Base-by-base conservation (phyloP, 176 grass and related monocot species). In the Alloteropsis semialata region DNA sequence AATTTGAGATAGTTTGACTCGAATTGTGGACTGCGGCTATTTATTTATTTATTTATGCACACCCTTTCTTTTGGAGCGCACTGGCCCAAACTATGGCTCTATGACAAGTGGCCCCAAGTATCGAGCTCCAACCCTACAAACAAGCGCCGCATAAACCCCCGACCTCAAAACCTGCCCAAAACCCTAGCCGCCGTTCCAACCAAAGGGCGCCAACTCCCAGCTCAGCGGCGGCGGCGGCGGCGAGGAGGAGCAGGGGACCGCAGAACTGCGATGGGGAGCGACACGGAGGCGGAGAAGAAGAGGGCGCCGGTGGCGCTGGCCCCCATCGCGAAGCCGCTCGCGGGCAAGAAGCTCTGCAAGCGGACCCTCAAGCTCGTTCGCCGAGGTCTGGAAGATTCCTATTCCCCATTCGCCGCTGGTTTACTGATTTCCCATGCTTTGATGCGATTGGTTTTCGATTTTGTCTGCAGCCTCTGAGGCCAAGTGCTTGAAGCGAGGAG, bases 401-500 rank as follows among this genome's bases (percentile, higher is more conserved):
- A 0, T 19, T 18, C 11, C 28, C 19, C 3, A 8, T 61, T 78
- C 6, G 66, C 29, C 43, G 33, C 53, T 10, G 21, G 24, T n/a
- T n/a, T 5, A n/a, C 33, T n/a, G 43, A 19, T 51, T 38, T 33
- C 19, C 0, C 12, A 51, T 79, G 7, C 7, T 82, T 10, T 63
- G 19, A 18, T 29, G 13, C 30, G n/a, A 2, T 65, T 32, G 6
- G n/a, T n/a, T n/a, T 51, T 34, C 0, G 22, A 18, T 56, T 25
- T 22, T 30, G n/a, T 8, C 22, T 55, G 46, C 87, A 94, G 92
- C 92, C 29, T 89, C 94, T 54, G 94, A 93, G 34, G 74, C 89
- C 24, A 97, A 94, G 58, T 97, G 92, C 92, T 86, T 94, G 77
- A 90, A 94, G 79, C 87, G 94, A 71, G 94, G 94, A 53, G 94